Conservation (phyloP, 495 filamentous ascomycete species). For the Lichenothelia convexa region DNA sequence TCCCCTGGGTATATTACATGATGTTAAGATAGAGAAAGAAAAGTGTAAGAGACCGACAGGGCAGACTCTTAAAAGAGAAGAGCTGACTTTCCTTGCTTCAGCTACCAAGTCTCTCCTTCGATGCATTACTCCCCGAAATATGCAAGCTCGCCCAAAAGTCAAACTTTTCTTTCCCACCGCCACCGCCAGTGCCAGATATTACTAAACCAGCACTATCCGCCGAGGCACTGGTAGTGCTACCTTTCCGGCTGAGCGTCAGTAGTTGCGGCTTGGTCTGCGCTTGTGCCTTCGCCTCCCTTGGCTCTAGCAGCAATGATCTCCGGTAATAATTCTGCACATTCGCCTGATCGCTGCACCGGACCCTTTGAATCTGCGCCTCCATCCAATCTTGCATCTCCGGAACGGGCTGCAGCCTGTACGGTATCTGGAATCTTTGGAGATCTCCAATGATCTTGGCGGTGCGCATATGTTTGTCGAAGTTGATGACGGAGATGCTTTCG, state of each 20-base stretch:
- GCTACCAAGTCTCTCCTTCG: background rate
- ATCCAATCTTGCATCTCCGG: constrained; percentile 92
- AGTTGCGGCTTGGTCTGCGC: background rate
- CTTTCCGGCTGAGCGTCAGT: no score
- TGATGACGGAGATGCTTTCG: constrained; percentile 65
- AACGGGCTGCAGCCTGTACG: constrained; percentile 69
- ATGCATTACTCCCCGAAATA: background rate
- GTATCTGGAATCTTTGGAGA: constrained; percentile 91
- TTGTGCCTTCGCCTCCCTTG: constrained; percentile 39
- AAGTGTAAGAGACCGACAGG: no score
- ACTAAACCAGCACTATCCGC: background rate
- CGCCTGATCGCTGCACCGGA: constrained; percentile 59
- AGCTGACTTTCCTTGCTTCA: no score
- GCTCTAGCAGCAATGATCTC: constrained; percentile 75
- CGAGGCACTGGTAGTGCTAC: no score
- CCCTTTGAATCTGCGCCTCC: constrained; percentile 61
- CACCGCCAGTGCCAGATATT: background rate
- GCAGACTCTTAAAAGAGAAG: no score
- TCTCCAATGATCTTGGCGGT: constrained; percentile 92
- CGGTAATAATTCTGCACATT: constrained; percentile 69
- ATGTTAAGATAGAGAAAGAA: no score
- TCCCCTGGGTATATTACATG: no score
- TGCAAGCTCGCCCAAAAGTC: constrained; percentile 1
- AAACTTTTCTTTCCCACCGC: constrained; percentile 1
- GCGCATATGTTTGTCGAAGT: constrained; percentile 94